Evolutionary conservation across 176 grass and related monocot genomes (phyloP), one percentile per base, ranked within the genome.

Genomic region (Juncus inflexus): DNA sequence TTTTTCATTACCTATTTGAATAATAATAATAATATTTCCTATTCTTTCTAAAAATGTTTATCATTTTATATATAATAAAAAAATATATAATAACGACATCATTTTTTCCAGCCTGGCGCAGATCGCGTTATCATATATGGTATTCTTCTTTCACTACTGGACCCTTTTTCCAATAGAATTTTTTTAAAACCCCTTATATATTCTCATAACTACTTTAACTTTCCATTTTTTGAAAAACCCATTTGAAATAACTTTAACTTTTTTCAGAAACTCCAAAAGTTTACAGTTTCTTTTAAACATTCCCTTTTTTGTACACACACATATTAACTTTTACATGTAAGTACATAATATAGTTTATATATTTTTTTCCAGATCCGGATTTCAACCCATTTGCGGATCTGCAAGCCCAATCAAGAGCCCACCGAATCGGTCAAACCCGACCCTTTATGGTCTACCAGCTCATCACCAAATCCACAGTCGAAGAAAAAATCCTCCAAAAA

Each of bases 381-480:
- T 90, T 90, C 83, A 90, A 86, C 57, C 83, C 87, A 4, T 90
- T 90, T 65, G 83, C 79, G 83, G 83, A 90, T 58, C 74, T 90
- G 56, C 87, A 90, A 79, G 87, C 87, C 36, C 87, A 90, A 13
- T 80, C 83, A 0, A 64, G 87, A 35, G 87, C 83, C 1, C 87
- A 90, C 35, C 67, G 87, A 9, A 90, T 90, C 66, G 87, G 83
- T 0, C 87, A 90, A 72, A 86, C 87, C 5, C 73, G 83, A 8
- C 83, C 83, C 3, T 79, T 86, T 6, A 82, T 90, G 51, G 87
- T 90, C 36, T 90, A 90, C 61, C 87, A 90, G 1, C 87, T 90
- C 3, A 83, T 86, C 7, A 86, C 79, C 4, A 90, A 90, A 73
- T 85, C 71, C 69, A 70, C 87, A 35, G 79, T 90, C 50, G 87